Conservation (phyloP, 1,284 basidiomycete species). For the Tylopilus sp. region DNA sequence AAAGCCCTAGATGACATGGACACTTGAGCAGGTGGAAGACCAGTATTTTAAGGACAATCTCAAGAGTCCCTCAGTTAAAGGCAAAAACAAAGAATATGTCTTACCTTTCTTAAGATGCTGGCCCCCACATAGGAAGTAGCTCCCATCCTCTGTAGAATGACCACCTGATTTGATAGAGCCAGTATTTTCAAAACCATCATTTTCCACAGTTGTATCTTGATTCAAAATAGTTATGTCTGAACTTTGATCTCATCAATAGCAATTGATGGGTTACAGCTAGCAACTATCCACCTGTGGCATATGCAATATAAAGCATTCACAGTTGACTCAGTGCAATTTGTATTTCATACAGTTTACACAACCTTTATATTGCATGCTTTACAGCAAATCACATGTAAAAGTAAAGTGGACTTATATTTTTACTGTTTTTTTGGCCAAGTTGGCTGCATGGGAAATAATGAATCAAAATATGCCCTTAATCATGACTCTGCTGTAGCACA, state of each 20-base stretch:
- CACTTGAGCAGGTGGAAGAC: slow-evolving; percentile 51
- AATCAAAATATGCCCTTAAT: not conserved
- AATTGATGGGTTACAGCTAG: too few relatives aligned
- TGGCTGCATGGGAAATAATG: not conserved
- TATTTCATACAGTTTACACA: too few relatives aligned
- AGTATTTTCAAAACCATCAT: slow-evolving; percentile 73
- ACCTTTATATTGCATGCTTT: too few relatives aligned
- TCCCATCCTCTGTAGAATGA: slow-evolving; percentile 61
- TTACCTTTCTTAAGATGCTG: slow-evolving; percentile 87
- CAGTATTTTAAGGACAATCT: slow-evolving; percentile 80
- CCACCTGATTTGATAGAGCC: slow-evolving; percentile 63
- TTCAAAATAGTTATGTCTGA: too few relatives aligned
- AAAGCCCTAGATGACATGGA: slow-evolving; percentile 56
- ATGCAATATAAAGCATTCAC: too few relatives aligned
- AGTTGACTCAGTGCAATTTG: too few relatives aligned
- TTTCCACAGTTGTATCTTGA: slow-evolving; percentile 82
- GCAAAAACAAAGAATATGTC: slow-evolving; percentile 17
- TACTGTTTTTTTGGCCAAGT: too few relatives aligned
- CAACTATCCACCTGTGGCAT: too few relatives aligned
- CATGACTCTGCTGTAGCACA: not conserved
- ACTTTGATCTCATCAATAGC: too few relatives aligned
- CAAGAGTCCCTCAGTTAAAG: slow-evolving; percentile 17
- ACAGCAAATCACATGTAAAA: too few relatives aligned
- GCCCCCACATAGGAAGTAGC: slow-evolving; percentile 91
- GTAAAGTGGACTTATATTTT: too few relatives aligned